Evolutionary conservation across 805 yeast species (phyloP).

Genomic region (Myxozyma melibiosi): DNA sequence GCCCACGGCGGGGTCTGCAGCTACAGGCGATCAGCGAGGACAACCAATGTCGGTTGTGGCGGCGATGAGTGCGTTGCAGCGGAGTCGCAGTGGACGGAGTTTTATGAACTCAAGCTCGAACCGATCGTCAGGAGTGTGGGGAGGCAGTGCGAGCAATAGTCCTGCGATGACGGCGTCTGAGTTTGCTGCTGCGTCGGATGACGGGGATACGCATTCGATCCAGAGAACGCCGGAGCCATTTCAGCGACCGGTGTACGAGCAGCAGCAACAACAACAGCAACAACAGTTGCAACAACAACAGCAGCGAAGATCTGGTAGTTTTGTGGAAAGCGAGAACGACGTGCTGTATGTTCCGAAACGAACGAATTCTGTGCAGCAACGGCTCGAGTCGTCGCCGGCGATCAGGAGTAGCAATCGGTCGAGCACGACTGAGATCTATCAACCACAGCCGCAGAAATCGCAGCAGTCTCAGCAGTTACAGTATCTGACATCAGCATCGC

Average conservation of each 20-base stretch:
- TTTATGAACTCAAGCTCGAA: too few species aligned
- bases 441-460: neutral
- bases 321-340: conserved; percentile 4
- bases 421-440: too few species aligned
- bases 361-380: neutral
- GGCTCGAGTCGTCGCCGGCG: too few species aligned
- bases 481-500: too few species aligned
- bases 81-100: conserved; percentile 12
- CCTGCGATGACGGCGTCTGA: neutral
- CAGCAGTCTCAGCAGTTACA: neutral
- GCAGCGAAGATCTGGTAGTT: neutral
- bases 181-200: neutral
- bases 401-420: neutral
- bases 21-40: neutral
- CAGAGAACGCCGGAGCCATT: conserved; percentile 26
- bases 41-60: neutral
- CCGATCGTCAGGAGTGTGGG: neutral
- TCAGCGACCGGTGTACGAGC: conserved; percentile 1
- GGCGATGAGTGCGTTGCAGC: neutral
- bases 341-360: conserved; percentile 18
- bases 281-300: neutral
- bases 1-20: neutral
- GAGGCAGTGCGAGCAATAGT: neutral
- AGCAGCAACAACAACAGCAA: neutral
- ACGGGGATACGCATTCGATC: conserved; percentile 18